Evolutionary conservation across 1,284 basidiomycete genomes (phyloP).

Genomic region (Athelia sp.): DNA sequence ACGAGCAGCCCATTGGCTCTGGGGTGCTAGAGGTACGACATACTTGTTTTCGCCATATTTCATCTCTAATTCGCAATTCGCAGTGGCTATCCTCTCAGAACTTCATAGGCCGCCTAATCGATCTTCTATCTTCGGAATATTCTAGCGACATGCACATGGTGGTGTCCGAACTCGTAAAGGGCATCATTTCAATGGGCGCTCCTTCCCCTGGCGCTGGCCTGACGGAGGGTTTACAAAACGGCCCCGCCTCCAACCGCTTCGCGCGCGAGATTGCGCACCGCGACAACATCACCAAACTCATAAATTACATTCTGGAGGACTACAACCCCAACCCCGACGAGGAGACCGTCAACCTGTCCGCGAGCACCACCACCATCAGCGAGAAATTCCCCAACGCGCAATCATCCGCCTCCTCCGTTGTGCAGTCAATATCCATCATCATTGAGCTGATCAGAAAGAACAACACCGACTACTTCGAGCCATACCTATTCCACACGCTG

Average conservation of each 20-base stretch:
- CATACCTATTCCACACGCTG: conserved; percentile 94
- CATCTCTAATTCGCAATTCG: too few species aligned
- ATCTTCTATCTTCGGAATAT: conserved; percentile 78
- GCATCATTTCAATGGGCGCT: conserved; percentile 92
- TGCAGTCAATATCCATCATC: conserved; percentile 85
- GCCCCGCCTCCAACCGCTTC: conserved; percentile 80
- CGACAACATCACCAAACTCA: conserved; percentile 69
- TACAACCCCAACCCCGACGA: conserved; percentile 34
- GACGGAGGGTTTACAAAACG: conserved; percentile 60
- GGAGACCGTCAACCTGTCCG: conserved; percentile 8
- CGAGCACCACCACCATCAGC: conserved; percentile 6
- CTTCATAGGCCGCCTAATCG: conserved; percentile 79
- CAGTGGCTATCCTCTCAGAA: conserved; percentile 88
- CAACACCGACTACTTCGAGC: conserved; percentile 98
- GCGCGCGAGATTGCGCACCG: conserved; percentile 85
- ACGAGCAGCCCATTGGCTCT: conserved; percentile 78
- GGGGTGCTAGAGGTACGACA: conserved; percentile 82
- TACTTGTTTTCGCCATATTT: conserved; percentile 16
- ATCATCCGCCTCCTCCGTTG: conserved; percentile 83
- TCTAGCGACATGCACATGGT: conserved; percentile 81
- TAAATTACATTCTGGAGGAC: conserved; percentile 78
- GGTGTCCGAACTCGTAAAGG: conserved; percentile 90
- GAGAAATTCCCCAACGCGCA: conserved; percentile 58
- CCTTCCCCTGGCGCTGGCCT: conserved; percentile 76
- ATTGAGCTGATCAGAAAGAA: conserved; percentile 98